Evolutionary conservation across 768 basidiomycete species (phyloP).

Genomic region (Trametes cinnabarina): DNA sequence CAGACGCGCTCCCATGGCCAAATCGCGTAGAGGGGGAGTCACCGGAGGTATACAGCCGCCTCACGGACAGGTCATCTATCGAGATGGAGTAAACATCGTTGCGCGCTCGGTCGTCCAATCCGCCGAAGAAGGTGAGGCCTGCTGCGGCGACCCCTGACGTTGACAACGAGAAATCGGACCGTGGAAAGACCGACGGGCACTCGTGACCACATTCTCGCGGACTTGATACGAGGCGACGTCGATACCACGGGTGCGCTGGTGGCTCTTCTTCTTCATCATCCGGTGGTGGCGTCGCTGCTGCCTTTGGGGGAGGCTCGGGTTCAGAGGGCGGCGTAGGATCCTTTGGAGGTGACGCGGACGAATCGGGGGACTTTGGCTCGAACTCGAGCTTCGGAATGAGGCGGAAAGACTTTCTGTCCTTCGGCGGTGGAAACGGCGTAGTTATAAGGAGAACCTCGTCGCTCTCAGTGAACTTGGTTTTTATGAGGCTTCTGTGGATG

Average conservation of each 20-base stretch:
- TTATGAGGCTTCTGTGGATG: slow-evolving; percentile 6
- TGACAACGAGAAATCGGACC: slow-evolving; percentile 17
- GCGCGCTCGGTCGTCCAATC: slow-evolving; percentile 79
- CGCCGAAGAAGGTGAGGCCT: slow-evolving; percentile 84
- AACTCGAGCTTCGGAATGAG: neutral
- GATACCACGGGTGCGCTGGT: slow-evolving; percentile 6
- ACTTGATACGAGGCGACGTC: slow-evolving; percentile 4
- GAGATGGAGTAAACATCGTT: slow-evolving; percentile 90
- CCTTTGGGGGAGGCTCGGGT: neutral
- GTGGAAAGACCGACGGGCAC: slow-evolving; percentile 7
- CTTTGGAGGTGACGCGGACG: neutral
- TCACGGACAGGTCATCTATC: slow-evolving; percentile 69
- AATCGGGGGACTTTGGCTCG: neutral
- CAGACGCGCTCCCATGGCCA: slow-evolving; percentile 89
- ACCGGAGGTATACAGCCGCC: slow-evolving; percentile 77
- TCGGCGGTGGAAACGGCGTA: slow-evolving; percentile 8
- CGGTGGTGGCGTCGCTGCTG: neutral
- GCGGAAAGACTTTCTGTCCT: slow-evolving; percentile 1
- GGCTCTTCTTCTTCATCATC: neutral
- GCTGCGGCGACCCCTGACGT: neutral
- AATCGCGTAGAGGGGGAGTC: slow-evolving; percentile 83
- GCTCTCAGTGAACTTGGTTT: neutral
- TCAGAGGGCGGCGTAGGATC: neutral
- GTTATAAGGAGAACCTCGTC: slow-evolving; percentile 12
- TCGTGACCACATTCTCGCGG: neutral